Base-by-base conservation (phyloP, 192 early-diverging fungal genomes). In the Chytriomyces sp. region DNA sequence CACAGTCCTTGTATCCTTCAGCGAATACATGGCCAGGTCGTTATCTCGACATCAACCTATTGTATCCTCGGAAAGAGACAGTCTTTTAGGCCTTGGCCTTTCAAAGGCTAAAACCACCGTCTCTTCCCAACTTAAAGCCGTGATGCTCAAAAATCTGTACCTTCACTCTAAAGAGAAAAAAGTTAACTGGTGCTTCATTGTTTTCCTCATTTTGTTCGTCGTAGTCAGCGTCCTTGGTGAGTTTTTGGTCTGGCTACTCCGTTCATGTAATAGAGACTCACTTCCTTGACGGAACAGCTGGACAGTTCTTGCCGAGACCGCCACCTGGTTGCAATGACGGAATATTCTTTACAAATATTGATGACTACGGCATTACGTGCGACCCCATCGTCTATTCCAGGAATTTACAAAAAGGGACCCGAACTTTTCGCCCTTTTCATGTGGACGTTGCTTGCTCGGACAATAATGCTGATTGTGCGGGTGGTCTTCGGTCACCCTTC, bases 71-170 rank as follows among this genome's bases (percentile, higher is more conserved):
- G 17, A 22, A 14, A 3, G 14, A 22, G 17, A 49, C 14, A 28
- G 12, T 22, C 31, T 30, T 26, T 32, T 26, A 28, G 31, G 14
- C 19, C 12, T 22, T 58, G 56, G 12, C 22, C 17, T 32, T 26
- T 22, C 31, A 28, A 58, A 58, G 28, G 60, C 32, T 7, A 28
- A 26, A 12, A 38, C 49, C 14, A 32, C 66, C 0, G 6, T 68
- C 8, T 26, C 7, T 10, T 55, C 32, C 14, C 73, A 74, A 39
- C 22, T 74, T 5, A 41, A 28, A 22, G 62, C 73, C 0, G 52
- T 74, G 5, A 31, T 67, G 30, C 8, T 55, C 33, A 74, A 74
- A 64, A 74, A 74, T 40, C 5, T 56, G n/a, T 39, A 56, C 53
- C 59, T 74, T 36, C 64, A 67, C 41, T 7, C 10, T 5, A 74